A percentile compares a stretch with the other conserved stretches of the same genome.
Evolutionary conservation across 208 protist genomes (phyloP).

Genomic region (Paratrypanosoma confusum): DNA sequence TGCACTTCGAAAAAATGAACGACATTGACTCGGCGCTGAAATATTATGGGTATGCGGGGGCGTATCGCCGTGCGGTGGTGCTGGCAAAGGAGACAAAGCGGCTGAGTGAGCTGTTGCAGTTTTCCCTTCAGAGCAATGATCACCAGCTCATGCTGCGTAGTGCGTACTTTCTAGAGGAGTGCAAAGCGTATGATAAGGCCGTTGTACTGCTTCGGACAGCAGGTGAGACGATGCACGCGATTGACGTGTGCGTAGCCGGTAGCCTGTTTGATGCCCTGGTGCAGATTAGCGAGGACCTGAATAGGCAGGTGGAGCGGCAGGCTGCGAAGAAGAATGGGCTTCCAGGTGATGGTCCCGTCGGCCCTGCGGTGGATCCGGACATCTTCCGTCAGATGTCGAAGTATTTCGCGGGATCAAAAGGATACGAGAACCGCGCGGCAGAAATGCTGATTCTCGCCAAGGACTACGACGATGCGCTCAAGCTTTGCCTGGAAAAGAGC

Average conservation of each 20-base stretch:
- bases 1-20: slow-evolving; percentile 74
- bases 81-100: slow-evolving; percentile 68
- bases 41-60: slow-evolving; percentile 79
- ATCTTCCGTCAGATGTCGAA: slow-evolving; percentile 87
- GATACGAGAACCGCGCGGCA: slow-evolving; percentile 84
- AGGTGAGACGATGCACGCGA: slow-evolving; percentile 80
- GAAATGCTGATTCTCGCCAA: slow-evolving; percentile 90
- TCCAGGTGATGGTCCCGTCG: too few species aligned
- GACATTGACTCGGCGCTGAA: slow-evolving; percentile 65
- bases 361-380: slow-evolving; percentile 51
- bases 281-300: slow-evolving; percentile 85
- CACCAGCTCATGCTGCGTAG: slow-evolving; percentile 78
- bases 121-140: slow-evolving; percentile 72
- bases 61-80: slow-evolving; percentile 85
- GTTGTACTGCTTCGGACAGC: slow-evolving; percentile 91
- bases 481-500: slow-evolving; percentile 66
- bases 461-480: slow-evolving; percentile 75
- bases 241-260: slow-evolving; percentile 88
- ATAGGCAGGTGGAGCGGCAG: too few species aligned
- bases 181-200: slow-evolving; percentile 81
- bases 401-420: slow-evolving; percentile 76
- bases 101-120: slow-evolving; percentile 50
- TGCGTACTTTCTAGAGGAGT: slow-evolving; percentile 82
- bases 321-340: slow-evolving; percentile 23
- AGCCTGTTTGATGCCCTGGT: slow-evolving; percentile 88